Conservation (phyloP, 1,139 yeast genomes). For the Taphrina pruni region DNA sequence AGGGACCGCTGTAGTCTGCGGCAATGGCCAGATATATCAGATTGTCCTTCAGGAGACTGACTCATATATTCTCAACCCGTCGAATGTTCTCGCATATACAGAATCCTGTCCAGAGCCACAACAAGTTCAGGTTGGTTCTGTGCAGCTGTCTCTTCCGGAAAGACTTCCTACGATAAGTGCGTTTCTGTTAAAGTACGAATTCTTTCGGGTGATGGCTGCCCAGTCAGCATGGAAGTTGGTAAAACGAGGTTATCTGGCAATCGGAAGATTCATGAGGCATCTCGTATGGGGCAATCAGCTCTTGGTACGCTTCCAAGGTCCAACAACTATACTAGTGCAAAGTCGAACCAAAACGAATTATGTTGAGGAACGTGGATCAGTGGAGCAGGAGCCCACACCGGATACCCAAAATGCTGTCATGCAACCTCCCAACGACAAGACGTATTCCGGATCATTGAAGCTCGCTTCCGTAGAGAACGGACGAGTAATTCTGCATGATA, state of each 20-base stretch:
- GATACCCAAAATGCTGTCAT: constrained; percentile 13
- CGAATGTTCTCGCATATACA: constrained; percentile 52
- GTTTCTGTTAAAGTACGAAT: constrained; percentile 18
- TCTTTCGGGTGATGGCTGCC: constrained; percentile 42
- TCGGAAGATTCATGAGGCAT: constrained; percentile 37
- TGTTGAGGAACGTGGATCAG: constrained; percentile 38
- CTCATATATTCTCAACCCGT: constrained; percentile 50
- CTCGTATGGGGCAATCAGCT: constrained; percentile 46
- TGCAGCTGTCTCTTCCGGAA: constrained; percentile 24
- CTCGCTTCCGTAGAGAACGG: constrained; percentile 47
- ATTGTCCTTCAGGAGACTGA: constrained; percentile 51
- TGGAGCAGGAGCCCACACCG: constrained; percentile 33
- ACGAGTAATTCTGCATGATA: constrained; percentile 45
- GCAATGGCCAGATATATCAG: constrained; percentile 52
- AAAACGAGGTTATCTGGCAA: background rate
- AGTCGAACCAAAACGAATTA: constrained; percentile 17
- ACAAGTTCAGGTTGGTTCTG: constrained; percentile 12
- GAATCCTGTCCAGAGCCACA: constrained; percentile 43
- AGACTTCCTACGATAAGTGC: constrained; percentile 19
- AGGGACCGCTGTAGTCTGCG: constrained; percentile 53
- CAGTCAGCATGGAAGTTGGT: constrained; percentile 34
- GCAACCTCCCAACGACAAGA: background rate
- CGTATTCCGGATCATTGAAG: constrained; percentile 45
- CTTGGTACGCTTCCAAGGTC: constrained; percentile 46
- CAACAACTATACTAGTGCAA: constrained; percentile 47